A percentile compares a stretch with the other conserved stretches of the same genome.
Evolutionary conservation across 2,329 filamentous ascomycete genomes (phyloP).

Genomic region (Coleophoma eucalyptorum): DNA sequence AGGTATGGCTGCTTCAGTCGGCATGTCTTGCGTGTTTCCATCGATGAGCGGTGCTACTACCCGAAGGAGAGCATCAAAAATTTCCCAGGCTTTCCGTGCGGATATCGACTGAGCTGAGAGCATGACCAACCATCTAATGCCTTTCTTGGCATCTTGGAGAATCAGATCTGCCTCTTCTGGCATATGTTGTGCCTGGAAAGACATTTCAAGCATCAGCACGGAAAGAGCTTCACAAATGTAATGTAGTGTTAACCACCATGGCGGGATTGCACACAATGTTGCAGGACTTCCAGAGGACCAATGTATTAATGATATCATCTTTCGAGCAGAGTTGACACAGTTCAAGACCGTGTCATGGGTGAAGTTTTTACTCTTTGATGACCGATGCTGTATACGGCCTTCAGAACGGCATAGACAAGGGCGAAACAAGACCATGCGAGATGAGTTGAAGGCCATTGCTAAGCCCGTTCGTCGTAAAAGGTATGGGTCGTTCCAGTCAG

Average conservation of each 20-base stretch:
- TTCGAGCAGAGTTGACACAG: conserved; percentile 16
- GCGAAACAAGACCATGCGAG: conserved; percentile 22
- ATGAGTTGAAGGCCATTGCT: conserved; percentile 16
- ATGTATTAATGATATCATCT: conserved; percentile 14
- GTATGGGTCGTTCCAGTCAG: conserved; percentile 9
- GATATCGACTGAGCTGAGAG: conserved; percentile 16
- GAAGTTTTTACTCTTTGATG: conserved; percentile 11
- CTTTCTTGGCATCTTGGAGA: conserved; percentile 19
- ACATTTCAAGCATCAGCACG: conserved; percentile 20
- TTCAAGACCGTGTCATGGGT: conserved; percentile 12
- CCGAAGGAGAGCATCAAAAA: conserved; percentile 18
- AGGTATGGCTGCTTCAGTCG: conserved; percentile 15
- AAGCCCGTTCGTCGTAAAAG: conserved; percentile 12
- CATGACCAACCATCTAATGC: conserved; percentile 16
- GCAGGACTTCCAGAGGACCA: conserved; percentile 5
- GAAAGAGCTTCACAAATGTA: conserved; percentile 22
- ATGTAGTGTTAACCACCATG: conserved; percentile 21
- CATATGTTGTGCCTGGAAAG: conserved; percentile 18
- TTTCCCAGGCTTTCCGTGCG: conserved; percentile 23
- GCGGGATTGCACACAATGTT: conserved; percentile 13
- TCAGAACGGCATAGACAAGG: conserved; percentile 22
- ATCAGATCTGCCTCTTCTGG: conserved; percentile 14
- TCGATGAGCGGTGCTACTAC: conserved; percentile 13
- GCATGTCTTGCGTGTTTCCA: conserved; percentile 13
- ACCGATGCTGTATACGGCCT: conserved; percentile 10